These are phyloP conservation scores for Mycena sanguinolenta DNA, from an alignment of 768 basidiomycete species.

Conservation along the genomic window DNA sequence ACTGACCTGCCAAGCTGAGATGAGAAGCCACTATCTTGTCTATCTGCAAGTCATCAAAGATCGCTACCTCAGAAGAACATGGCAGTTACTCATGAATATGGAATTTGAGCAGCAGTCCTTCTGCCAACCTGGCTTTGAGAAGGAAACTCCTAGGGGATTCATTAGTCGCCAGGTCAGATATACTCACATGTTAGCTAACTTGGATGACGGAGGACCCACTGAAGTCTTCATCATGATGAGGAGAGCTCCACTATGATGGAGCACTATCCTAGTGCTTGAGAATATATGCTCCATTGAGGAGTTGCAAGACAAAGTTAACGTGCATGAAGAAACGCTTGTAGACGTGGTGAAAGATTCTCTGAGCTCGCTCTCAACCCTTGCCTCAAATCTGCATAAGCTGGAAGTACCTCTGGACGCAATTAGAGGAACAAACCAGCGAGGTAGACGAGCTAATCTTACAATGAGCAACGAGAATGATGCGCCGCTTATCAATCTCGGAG, in stretches of 20 bases:
- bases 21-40: not conserved
- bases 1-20: not conserved
- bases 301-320: not conserved
- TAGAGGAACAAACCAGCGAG: no score
- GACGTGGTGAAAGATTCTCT: no score
- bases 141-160: not conserved
- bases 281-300: not conserved
- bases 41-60: not conserved
- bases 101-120: not conserved
- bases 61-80: not conserved
- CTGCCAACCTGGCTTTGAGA: not conserved
- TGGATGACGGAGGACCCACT: not conserved
- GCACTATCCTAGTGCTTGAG: not conserved
- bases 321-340: not conserved
- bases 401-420: no score
- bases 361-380: no score
- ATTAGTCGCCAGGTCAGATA: not conserved
- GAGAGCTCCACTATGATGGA: not conserved
- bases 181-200: not conserved
- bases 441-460: no score
- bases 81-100: not conserved
- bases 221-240: not conserved
- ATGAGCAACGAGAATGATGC: no score
- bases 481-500: no score
- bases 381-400: no score